Base-by-base conservation (phyloP, 106 monocot species). In the Platanthera guangdongensis region DNA sequence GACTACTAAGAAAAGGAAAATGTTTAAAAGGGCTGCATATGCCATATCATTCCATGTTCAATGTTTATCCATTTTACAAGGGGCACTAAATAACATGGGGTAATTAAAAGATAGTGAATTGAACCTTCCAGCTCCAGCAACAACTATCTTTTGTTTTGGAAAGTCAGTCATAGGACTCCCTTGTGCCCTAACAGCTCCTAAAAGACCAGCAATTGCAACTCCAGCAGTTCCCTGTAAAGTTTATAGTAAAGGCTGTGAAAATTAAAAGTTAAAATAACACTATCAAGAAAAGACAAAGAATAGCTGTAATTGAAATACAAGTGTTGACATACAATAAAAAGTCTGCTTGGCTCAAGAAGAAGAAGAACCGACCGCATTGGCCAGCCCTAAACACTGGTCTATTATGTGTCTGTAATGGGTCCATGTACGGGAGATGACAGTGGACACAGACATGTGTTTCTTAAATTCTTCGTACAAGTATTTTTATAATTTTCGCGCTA, bases 71-170 rank as follows among this genome's bases (percentile, higher is more conserved):
- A 70, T 48, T 10, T 48, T 25, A 7, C 15, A 48, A 53, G 9
- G 11, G 30, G 16, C 16, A 47, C 47, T 47, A 6, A 70, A 47
- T 14, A 70, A 48, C 47, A 39, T 48, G n/a, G 14, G 1, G 12
- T 2, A 51, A n/a, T 15, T 16, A 76, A 63, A 30, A 30, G 30
- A 25, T 54, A 81, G 30, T 5, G 47, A 25, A 78, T 9, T 75
- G 47, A 63, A 93, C 97, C 97, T 99, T 85, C 97, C 97, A 84
- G 97, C 97, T 85, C 97, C 97, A 79, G 97, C 97, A 88, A 99
- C 97, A 74, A 99, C 94, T 79, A 99, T 99, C 77, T 88, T 99
- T 81, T 92, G 97, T 62, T 92, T 99, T 79, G 97, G 97, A 71
- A 99, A 99, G 51, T 99, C 97, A 71, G 92, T 88, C 94, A 94